Percentiles rank a stretch among this genome's conserved stretches.
Evolutionary conservation across 2,329 filamentous ascomycete genomes (phyloP).

Genomic region (Apiospora arundinis): DNA sequence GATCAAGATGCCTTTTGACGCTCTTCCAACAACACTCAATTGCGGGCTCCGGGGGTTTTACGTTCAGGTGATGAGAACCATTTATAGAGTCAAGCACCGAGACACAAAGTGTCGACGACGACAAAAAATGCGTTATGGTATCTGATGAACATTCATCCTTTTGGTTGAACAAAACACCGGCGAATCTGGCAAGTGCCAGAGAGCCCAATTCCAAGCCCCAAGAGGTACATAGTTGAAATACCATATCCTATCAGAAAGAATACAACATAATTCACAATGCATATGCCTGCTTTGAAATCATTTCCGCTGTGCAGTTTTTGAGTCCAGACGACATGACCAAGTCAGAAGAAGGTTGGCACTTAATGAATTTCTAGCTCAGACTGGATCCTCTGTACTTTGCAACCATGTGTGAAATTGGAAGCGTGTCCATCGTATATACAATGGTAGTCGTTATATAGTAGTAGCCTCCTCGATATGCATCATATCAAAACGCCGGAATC

Average conservation of each 20-base stretch:
- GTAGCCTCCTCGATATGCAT: neutral
- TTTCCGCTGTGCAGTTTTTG: no score
- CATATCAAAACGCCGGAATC: neutral
- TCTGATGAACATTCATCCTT: conserved; percentile 44
- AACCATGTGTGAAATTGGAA: neutral
- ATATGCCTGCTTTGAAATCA: neutral
- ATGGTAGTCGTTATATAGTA: neutral
- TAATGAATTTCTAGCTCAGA: neutral
- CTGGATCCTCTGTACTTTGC: neutral
- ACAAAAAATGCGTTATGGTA: conserved; percentile 56
- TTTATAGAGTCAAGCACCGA: conserved; percentile 99
- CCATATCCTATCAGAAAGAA: neutral
- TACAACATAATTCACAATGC: neutral
- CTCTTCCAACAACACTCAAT: neutral
- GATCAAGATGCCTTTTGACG: conserved; percentile 23
- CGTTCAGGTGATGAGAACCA: conserved; percentile 87
- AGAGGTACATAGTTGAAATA: neutral
- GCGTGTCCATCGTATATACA: conserved; percentile 10
- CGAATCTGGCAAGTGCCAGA: neutral
- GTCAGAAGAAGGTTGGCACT: no score
- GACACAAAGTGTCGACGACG: conserved; percentile 56
- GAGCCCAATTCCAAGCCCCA: neutral
- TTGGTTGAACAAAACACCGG: neutral
- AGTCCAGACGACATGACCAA: neutral
- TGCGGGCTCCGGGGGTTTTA: conserved; percentile 2